A percentile compares a stretch with the other conserved stretches of the same genome.
Conservation (phyloP, 306 rosid genomes). For the Crataegus laevigata region DNA sequence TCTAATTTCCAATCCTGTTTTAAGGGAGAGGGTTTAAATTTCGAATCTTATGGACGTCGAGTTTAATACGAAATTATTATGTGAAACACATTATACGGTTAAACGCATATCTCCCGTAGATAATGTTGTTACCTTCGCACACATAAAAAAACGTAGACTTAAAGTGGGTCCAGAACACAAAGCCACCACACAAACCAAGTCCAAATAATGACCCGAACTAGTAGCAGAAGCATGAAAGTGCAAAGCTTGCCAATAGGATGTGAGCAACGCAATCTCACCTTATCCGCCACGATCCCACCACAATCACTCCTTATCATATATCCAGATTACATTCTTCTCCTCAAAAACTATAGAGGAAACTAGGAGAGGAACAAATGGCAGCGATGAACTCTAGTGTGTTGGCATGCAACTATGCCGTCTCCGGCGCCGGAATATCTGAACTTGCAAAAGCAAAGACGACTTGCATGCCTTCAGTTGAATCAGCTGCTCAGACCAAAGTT, state of each 20-base stretch:
- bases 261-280: constrained; percentile 76
- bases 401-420: constrained; percentile 63
- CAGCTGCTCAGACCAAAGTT: constrained; percentile 21
- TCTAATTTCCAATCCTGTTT: background rate
- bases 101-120: too few relatives aligned
- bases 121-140: background rate
- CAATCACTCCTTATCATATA: constrained; percentile 20
- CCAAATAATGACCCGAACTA: background rate
- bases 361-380: constrained; percentile 38
- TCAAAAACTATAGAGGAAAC: background rate
- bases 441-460: constrained; percentile 35
- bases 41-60: too few relatives aligned
- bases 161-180: constrained; percentile 40
- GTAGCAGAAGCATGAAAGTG: background rate
- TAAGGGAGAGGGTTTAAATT: too few relatives aligned
- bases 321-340: background rate
- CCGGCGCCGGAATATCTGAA: constrained; percentile 46
- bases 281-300: constrained; percentile 79
- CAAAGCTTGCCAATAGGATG: constrained; percentile 49
- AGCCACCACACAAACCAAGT: constrained; percentile 10
- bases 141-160: too few relatives aligned
- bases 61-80: too few relatives aligned
- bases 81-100: too few relatives aligned
- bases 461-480: constrained; percentile 15
- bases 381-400: constrained; percentile 73